Evolutionary conservation across 2,329 filamentous ascomycete genomes (phyloP).

Genomic region (Colletotrichum spaethianum): DNA sequence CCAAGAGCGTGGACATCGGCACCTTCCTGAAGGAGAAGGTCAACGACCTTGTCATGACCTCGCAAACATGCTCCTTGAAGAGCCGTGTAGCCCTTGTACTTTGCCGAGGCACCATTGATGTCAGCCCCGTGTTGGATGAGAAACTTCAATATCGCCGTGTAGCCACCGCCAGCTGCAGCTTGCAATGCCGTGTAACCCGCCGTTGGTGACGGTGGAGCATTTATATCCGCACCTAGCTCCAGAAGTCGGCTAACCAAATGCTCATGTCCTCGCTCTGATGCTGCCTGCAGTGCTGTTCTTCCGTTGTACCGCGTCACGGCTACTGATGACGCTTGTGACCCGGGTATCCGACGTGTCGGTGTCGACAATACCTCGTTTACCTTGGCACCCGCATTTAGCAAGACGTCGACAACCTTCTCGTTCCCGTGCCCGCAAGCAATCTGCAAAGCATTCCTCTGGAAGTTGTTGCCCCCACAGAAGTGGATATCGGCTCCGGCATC

Average conservation of each 20-base stretch:
- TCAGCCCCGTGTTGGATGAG: conserved; percentile 42
- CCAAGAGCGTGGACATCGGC: conserved; percentile 44
- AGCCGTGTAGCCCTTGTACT: conserved; percentile 48
- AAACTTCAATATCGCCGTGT: conserved; percentile 33
- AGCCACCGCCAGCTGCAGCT: conserved; percentile 38
- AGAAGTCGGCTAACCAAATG: conserved; percentile 48
- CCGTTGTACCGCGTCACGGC: conserved; percentile 49
- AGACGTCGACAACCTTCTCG: conserved; percentile 43
- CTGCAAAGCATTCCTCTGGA: conserved; percentile 55
- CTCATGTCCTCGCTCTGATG: conserved; percentile 49
- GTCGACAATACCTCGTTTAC: conserved; percentile 43
- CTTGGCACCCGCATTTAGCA: conserved; percentile 49
- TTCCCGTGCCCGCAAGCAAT: conserved; percentile 50
- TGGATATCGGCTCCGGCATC: conserved; percentile 50
- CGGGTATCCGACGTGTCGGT: not conserved
- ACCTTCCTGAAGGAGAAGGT: conserved; percentile 39
- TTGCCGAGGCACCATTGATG: conserved; percentile 38
- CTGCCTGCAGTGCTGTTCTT: conserved; percentile 56
- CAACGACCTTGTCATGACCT: conserved; percentile 50
- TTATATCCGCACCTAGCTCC: conserved; percentile 49
- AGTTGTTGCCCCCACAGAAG: conserved; percentile 51
- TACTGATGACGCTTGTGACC: conserved; percentile 19
- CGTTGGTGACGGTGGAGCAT: conserved; percentile 44
- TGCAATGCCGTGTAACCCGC: conserved; percentile 44
- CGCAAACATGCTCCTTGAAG: conserved; percentile 52